A percentile compares a stretch with the other conserved stretches of the same genome.
phyloP scores from a whole-genome alignment of 108 stramenopile species.

The Cyclotella baltica region DNA sequence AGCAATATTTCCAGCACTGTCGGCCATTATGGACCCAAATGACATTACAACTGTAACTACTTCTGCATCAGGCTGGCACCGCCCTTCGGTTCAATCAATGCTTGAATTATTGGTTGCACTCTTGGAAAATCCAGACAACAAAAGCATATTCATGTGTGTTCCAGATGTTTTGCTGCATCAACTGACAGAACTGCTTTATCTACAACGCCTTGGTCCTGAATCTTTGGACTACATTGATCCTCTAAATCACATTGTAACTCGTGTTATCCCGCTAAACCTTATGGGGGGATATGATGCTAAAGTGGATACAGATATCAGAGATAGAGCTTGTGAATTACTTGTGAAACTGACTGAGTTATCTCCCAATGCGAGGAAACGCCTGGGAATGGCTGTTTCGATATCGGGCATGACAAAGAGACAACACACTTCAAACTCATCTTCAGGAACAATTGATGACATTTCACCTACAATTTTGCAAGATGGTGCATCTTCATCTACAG shows the following conservation, averaged over 20 bases:
- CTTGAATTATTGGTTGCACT: slow-evolving; percentile 48
- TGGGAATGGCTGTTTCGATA: slow-evolving; percentile 48
- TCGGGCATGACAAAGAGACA: slow-evolving; percentile 22
- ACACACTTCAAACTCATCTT: slow-evolving; percentile 6
- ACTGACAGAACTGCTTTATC: slow-evolving; percentile 70
- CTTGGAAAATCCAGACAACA: slow-evolving; percentile 58
- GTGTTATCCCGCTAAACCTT: slow-evolving; percentile 70
- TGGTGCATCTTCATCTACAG: slow-evolving; percentile 32
- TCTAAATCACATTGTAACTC: slow-evolving; percentile 64
- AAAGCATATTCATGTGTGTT: slow-evolving; percentile 68
- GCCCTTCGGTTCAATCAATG: slow-evolving; percentile 47
- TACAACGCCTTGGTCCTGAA: slow-evolving; percentile 79
- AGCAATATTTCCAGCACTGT: slow-evolving; percentile 49
- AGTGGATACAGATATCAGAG: slow-evolving; percentile 83
- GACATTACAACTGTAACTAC: slow-evolving; percentile 40
- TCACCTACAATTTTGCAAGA: slow-evolving; percentile 31
- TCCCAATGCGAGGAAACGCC: slow-evolving; percentile 57
- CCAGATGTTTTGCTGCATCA: slow-evolving; percentile 67
- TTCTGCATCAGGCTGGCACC: slow-evolving; percentile 51
- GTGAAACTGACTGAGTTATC: slow-evolving; percentile 75
- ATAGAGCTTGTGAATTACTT: slow-evolving; percentile 80
- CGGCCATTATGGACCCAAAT: slow-evolving; percentile 43
- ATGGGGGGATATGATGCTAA: slow-evolving; percentile 73
- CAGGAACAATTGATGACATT: slow-evolving; percentile 1
- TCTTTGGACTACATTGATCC: slow-evolving; percentile 85